phyloP scores from a whole-genome alignment of 192 early-diverging fungal species.

The Backusella australiensis region DNA sequence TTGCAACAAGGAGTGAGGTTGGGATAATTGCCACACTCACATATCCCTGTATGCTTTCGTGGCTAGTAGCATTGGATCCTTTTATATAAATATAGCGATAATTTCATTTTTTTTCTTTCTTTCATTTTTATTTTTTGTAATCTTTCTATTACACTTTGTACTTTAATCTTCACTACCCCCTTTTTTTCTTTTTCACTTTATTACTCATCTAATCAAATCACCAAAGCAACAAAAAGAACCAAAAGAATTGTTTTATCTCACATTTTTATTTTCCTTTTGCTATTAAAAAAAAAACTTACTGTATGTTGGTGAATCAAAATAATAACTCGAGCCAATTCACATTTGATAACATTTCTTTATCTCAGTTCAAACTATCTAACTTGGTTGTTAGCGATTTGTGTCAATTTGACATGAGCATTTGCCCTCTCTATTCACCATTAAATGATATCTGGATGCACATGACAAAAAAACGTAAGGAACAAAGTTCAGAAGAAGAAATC shows the following conservation, averaged over 20 bases:
- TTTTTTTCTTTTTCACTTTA: neutral
- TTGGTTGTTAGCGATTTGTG: conserved; percentile 4
- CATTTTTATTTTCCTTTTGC: neutral
- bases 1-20: conserved; percentile 6
- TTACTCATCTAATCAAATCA: neutral
- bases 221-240: neutral
- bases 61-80: neutral
- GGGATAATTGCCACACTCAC: conserved; percentile 1
- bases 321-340: conserved; percentile 3
- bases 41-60: neutral
- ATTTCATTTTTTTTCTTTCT: neutral
- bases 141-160: neutral
- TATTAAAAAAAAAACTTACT: neutral
- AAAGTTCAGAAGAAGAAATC: conserved; percentile 1
- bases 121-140: neutral
- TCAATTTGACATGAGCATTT: neutral
- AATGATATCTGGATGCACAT: neutral
- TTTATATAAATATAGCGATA: conserved; percentile 3
- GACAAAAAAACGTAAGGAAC: conserved; percentile 4
- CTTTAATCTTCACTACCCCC: neutral
- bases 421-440: conserved; percentile 3
- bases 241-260: neutral
- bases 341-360: conserved; percentile 4
- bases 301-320: conserved; percentile 7
- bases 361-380: neutral